Conservation (phyloP, 2,329 filamentous ascomycete genomes). For the Paecilomyces dactylethromorphus region DNA sequence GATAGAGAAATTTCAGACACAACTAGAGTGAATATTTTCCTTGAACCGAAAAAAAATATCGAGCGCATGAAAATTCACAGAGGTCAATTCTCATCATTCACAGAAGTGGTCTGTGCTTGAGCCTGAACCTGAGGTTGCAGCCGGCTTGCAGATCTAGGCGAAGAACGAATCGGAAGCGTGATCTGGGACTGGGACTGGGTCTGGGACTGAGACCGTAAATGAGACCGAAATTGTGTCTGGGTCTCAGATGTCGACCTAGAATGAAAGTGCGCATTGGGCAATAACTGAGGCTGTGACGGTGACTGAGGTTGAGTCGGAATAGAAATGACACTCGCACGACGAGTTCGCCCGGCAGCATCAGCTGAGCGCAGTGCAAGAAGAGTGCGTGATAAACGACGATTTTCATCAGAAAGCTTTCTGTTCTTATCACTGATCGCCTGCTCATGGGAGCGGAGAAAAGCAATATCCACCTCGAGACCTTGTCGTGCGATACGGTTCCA, state of each 20-base stretch:
- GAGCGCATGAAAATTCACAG: background rate
- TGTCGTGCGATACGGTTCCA: slow-evolving; percentile 4
- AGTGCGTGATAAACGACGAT: background rate
- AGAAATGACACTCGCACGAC: background rate
- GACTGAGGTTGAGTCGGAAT: background rate
- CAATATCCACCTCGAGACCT: slow-evolving; percentile 6
- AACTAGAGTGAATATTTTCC: background rate
- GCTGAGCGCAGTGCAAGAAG: background rate
- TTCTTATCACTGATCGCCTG: slow-evolving; percentile 5
- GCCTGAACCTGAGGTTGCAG: background rate
- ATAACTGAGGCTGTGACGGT: background rate
- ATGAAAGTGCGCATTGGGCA: background rate
- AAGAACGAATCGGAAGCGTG: background rate
- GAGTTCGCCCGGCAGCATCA: background rate
- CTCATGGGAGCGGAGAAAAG: slow-evolving; percentile 6
- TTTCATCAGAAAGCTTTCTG: slow-evolving; percentile 6
- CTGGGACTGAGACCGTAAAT: background rate
- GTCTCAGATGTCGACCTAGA: background rate
- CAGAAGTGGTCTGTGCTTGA: background rate
- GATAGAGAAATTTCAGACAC: background rate
- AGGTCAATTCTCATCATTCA: background rate
- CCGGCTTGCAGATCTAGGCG: background rate
- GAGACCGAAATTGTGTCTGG: background rate
- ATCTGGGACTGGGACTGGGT: background rate
- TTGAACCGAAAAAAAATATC: background rate